These are phyloP conservation scores for bread wheat (Triticum aestivum) DNA, from an alignment of 176 grass and related monocot species.

Conservation along the genomic window IWGSC_CS_RefSeq_v2.1 NC_057808.1:440353393-440353892, in stretches of 20 bases:
- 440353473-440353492: not conserved
- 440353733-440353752: not conserved
- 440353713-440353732: not conserved
- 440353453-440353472: not conserved
- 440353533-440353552: not conserved
- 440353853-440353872: not conserved
- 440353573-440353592: not conserved
- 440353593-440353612: not conserved
- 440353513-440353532: slow-evolving; percentile 1
- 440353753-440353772: not conserved
- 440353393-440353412: not conserved
- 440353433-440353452: not conserved
- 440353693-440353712: not conserved
- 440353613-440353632: not conserved
- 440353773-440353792: not conserved
- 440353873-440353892: not conserved
- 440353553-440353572: not conserved
- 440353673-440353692: not conserved
- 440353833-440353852: slow-evolving; percentile 7
- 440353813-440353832: not conserved
- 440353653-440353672: not conserved
- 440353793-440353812: not conserved
- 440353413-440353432: not conserved
- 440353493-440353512: not conserved
- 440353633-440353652: not conserved